Evolutionary conservation across 2,329 filamentous ascomycete species (phyloP).

Genomic region (Aspergillus spinulosporus): DNA sequence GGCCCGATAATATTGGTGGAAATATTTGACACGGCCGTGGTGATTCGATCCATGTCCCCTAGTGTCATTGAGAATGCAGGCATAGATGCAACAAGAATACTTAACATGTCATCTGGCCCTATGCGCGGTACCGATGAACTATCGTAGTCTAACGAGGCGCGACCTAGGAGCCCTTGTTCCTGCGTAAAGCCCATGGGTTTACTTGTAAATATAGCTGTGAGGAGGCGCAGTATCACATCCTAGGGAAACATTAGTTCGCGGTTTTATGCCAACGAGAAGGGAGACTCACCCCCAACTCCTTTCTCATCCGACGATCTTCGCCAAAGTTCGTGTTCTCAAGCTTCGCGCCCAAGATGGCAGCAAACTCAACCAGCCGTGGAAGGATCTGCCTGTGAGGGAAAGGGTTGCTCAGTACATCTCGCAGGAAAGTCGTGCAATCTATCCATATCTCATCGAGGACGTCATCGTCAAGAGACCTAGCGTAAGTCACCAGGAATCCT

Average conservation of each 20-base stretch:
- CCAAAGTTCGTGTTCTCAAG: conserved; percentile 98
- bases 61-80: conserved; percentile 80
- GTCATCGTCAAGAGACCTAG: conserved; percentile 87
- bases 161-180: conserved; percentile 48
- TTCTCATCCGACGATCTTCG: conserved; percentile 87
- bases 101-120: conserved; percentile 72
- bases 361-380: conserved; percentile 82
- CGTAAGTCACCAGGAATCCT: conserved; percentile 86
- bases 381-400: conserved; percentile 92
- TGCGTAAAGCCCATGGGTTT: conserved; percentile 72
- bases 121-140: conserved; percentile 40
- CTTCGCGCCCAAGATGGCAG: conserved; percentile 86
- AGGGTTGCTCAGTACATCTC: conserved; percentile 86
- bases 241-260: conserved; percentile 40
- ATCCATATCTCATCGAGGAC: conserved; percentile 98
- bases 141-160: conserved; percentile 45
- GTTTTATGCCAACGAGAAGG: background rate
- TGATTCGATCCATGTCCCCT: conserved; percentile 79
- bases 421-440: conserved; percentile 87
- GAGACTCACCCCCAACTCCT: conserved; percentile 75
- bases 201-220: conserved; percentile 90
- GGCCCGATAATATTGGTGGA: conserved; percentile 81
- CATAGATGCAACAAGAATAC: conserved; percentile 75
- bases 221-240: conserved; percentile 84
- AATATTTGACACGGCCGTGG: conserved; percentile 74